Base-by-base conservation (phyloP, 805 yeast genomes). In the Starmerella tilneyi region DNA sequence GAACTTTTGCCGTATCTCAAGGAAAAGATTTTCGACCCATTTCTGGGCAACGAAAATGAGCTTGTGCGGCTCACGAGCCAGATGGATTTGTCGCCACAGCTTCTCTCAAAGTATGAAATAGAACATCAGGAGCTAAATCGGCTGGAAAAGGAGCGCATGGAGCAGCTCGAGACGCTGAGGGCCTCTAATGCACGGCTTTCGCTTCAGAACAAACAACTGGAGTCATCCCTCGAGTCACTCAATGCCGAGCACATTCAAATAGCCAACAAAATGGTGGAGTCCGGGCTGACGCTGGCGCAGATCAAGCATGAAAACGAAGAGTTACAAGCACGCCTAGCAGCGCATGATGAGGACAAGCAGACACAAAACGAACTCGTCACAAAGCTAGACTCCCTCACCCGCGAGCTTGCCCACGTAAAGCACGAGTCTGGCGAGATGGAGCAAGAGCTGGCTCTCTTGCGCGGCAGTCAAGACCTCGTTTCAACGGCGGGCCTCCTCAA, bases 231-330 rank as follows among this genome's bases (percentile, higher is more conserved):
- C 57, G 75, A 80, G 3, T 66, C 75, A 2, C 66, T 89, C 48
- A 85, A 84, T 59, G 70, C 75, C 49, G 96, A 88, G 57, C 96
- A 92, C 62, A 75, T 86, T 23, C 81, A 76, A 44, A 75, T 86
- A 30, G 94, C 94, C 4, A 89, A 88, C 63, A 84, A 79, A 53
- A 76, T 92, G 78, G 85, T 89, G 27, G 76, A 76, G 51, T 80
- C 83, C 31, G 79, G 92, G 57, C 74, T 88, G 32, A 73, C 70
- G 44, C 69, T 82, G 21, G 95, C 94, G 2, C 79, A 81, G 27
- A 61, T 89, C 21, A 68, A 73, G 41, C 89, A 84, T 55, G 94
- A 84, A 48, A 83, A 84, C 49, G 71, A 67, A 21, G 83, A 78
- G 36, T 64, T 86, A 41, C 29, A 24, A n/a, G 53, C 51, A 12